Percentiles rank a stretch among this genome's conserved stretches.
phyloP scores from a whole-genome alignment of 306 rosid species.

The Acacia confusa region DNA sequence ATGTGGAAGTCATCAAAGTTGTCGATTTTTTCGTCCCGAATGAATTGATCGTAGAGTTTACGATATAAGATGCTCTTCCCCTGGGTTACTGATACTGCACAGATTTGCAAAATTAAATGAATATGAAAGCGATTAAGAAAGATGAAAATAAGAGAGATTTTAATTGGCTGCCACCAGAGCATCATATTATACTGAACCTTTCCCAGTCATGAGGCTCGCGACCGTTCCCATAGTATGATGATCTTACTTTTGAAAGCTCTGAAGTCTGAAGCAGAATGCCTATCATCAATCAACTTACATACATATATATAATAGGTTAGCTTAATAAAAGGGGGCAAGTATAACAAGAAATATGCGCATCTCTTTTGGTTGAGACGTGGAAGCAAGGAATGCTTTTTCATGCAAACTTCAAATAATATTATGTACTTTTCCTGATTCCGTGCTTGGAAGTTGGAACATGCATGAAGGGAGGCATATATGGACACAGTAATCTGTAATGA shows the following conservation, averaged over 20 bases:
- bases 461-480: slow-evolving; percentile 4
- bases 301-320: neutral
- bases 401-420: neutral
- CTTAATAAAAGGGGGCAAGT: neutral
- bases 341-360: slow-evolving; percentile 8
- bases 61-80: slow-evolving; percentile 25
- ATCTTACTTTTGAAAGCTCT: neutral
- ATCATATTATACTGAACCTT: slow-evolving; percentile 37
- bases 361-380: neutral
- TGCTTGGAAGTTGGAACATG: slow-evolving; percentile 30
- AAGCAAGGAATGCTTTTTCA: slow-evolving; percentile 56
- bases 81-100: slow-evolving; percentile 38
- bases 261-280: neutral
- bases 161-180: neutral
- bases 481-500: neutral
- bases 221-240: slow-evolving; percentile 41
- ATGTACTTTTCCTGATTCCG: slow-evolving; percentile 25
- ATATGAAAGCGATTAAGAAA: neutral
- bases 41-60: slow-evolving; percentile 33
- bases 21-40: slow-evolving; percentile 23
- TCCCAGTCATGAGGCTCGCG: slow-evolving; percentile 39
- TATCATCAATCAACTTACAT: neutral
- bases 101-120: slow-evolving; percentile 27
- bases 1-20: slow-evolving; percentile 38
- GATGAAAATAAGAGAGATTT: neutral